Conservation (phyloP, 345 rosid genomes). For the Gossypioides kirkii region DNA sequence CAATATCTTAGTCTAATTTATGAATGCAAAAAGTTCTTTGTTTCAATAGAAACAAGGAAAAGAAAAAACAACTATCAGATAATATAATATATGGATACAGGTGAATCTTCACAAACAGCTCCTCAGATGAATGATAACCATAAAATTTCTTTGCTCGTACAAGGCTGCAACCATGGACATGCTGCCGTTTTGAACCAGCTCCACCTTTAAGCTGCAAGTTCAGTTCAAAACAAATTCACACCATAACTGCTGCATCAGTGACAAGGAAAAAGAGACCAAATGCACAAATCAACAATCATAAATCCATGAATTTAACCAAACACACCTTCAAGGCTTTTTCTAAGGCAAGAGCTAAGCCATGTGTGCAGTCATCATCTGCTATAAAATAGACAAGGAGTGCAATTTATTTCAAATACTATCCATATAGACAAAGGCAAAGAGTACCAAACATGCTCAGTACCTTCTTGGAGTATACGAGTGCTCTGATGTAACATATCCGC, state of each 20-base stretch:
- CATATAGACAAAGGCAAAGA: neutral
- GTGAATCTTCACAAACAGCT: constrained; percentile 82
- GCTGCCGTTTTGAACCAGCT: constrained; percentile 67
- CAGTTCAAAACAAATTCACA: constrained; percentile 18
- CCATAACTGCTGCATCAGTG: constrained; percentile 10
- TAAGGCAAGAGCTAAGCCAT: constrained; percentile 50
- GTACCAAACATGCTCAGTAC: constrained; percentile 28
- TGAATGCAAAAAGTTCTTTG: neutral
- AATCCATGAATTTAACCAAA: constrained; percentile 9
- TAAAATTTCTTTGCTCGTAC: constrained; percentile 83
- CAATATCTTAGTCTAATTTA: constrained; percentile 11
- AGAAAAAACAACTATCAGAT: neutral
- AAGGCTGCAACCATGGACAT: constrained; percentile 75
- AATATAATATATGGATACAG: constrained; percentile 61
- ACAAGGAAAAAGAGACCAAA: constrained; percentile 1
- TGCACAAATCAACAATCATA: constrained; percentile 6
- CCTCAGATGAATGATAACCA: constrained; percentile 81
- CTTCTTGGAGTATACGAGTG: constrained; percentile 33
- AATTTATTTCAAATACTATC: neutral
- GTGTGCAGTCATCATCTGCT: constrained; percentile 46
- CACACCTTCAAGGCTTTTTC: constrained; percentile 85
- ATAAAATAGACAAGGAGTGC: constrained; percentile 19
- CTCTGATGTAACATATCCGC: constrained; percentile 43
- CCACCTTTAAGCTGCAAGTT: constrained; percentile 59
- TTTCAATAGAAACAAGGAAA: neutral